Evolutionary conservation across 352 stramenopile genomes (phyloP).

Genomic region (Pythium apleroticum): DNA sequence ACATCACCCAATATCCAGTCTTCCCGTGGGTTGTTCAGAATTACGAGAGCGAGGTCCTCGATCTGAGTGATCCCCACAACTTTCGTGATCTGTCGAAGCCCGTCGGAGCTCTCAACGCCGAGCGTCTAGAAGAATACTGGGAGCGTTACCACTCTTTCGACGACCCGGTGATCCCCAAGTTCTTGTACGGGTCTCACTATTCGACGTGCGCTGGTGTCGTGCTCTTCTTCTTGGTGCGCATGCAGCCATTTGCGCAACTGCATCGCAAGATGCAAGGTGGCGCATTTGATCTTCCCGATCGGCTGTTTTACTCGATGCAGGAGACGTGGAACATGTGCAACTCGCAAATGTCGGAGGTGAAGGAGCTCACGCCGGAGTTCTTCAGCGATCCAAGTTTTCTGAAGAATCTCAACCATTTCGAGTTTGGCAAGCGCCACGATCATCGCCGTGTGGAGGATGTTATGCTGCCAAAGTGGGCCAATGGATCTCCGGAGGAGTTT

Average conservation of each 20-base stretch:
- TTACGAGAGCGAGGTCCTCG: slow-evolving; percentile 69
- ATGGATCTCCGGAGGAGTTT: slow-evolving; percentile 94
- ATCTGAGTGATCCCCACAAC: slow-evolving; percentile 84
- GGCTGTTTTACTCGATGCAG: slow-evolving; percentile 96
- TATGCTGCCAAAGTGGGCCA: slow-evolving; percentile 96
- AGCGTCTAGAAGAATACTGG: slow-evolving; percentile 93
- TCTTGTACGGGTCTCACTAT: slow-evolving; percentile 94
- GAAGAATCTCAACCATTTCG: slow-evolving; percentile 95
- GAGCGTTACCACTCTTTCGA: slow-evolving; percentile 94
- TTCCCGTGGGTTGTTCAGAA: slow-evolving; percentile 90
- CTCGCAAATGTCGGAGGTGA: slow-evolving; percentile 96
- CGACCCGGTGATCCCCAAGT: slow-evolving; percentile 88
- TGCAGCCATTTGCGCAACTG: slow-evolving; percentile 98
- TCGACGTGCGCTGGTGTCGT: slow-evolving; percentile 97
- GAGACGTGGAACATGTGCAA: slow-evolving; percentile 98
- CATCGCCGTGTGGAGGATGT: slow-evolving; percentile 85
- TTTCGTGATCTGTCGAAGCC: slow-evolving; percentile 98
- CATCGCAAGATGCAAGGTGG: slow-evolving; percentile 96
- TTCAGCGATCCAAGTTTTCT: slow-evolving; percentile 95
- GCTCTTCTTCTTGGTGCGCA: slow-evolving; percentile 97
- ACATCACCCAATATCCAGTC: slow-evolving; percentile 96
- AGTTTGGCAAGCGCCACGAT: slow-evolving; percentile 91
- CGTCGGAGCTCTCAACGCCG: slow-evolving; percentile 95
- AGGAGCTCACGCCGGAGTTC: slow-evolving; percentile 99
- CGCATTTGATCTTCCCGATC: slow-evolving; percentile 97